Conservation (phyloP, 2,329 filamentous ascomycete species). For the Phyllosticta ampelicida region DNA sequence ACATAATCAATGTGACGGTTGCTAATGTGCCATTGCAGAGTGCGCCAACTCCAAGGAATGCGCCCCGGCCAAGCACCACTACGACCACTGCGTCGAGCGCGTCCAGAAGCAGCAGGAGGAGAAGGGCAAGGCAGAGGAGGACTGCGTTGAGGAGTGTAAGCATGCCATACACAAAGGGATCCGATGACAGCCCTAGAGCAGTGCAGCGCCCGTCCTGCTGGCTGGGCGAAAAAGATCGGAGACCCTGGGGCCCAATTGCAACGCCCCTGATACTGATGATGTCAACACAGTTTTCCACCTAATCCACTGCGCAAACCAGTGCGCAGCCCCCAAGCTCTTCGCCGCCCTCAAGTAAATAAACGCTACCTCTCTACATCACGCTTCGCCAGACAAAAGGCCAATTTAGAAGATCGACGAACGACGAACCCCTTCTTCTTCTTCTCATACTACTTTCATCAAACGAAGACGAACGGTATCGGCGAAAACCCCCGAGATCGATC, state of each 20-base stretch:
- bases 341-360: conserved; percentile 69
- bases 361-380: background rate
- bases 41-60: conserved; percentile 83
- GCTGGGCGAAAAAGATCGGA: background rate
- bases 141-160: conserved; percentile 99
- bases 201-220: background rate
- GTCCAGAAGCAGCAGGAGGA: conserved; percentile 60
- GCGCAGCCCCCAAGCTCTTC: conserved; percentile 95
- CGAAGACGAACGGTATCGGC: background rate
- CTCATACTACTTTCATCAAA: no score
- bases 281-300: conserved; percentile 80
- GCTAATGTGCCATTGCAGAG: conserved; percentile 45
- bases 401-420: no score
- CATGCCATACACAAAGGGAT: conserved; percentile 18
- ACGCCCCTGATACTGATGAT: background rate
- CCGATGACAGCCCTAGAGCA: background rate
- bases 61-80: conserved; percentile 89
- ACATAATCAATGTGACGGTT: background rate
- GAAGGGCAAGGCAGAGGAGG: conserved; percentile 69
- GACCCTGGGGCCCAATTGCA: background rate
- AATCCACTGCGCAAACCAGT: conserved; percentile 84
- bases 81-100: conserved; percentile 93
- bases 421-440: background rate
- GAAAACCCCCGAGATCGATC: conserved; percentile 3
- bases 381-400: background rate